Base-by-base conservation (phyloP, 2,329 filamentous ascomycete species). In the Cladorrhinum sp. region DNA sequence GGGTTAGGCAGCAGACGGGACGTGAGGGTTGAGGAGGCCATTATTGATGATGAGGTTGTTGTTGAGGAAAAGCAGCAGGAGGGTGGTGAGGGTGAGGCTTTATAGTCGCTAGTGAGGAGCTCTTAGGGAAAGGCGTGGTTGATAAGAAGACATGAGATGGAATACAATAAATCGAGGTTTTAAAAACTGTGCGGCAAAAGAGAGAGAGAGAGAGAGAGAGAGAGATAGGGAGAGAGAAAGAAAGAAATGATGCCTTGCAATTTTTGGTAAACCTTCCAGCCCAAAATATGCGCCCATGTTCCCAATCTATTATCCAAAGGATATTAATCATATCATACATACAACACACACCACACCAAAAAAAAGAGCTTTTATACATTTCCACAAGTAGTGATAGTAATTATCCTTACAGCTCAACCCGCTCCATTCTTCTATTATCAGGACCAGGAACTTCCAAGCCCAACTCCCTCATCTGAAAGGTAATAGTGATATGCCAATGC, bases 401-500 rank as follows among this genome's bases (percentile, higher is more conserved):
- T n/a, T n/a, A n/a, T n/a, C n/a, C n/a, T n/a, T n/a, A n/a, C n/a
- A n/a, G n/a, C n/a, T n/a, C 23, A 53, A 8, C 18, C 6, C 7
- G 50, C 24, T 23, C 50, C 23, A 20, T 3, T 23, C 50, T 18
- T 30, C 50, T 30, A 20, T 10, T 20, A 16, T 30, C 12, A 20
- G 53, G 28, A 23, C 21, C 49, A 26, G 23, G 49, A 21, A 21
- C 52, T 7, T 10, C 26, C n/a, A 46, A 18, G 8, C 42, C 42
- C 42, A 46, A 46, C 50, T 66, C 60, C 28, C 46, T 23, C 16
- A 68, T 61, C 14, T 67, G 66, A 3, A 9, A 33, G 10, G 54
- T 21, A 8, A 67, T 64, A 26, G 59, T 53, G 8, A 33, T 59
- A n/a, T 39, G 9, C 67, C 67, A 68, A 33, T 68, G 64, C 20